Base-by-base conservation (phyloP, 371 early-diverging fungal species). In the Syncephalastrum monosporum region DNA sequence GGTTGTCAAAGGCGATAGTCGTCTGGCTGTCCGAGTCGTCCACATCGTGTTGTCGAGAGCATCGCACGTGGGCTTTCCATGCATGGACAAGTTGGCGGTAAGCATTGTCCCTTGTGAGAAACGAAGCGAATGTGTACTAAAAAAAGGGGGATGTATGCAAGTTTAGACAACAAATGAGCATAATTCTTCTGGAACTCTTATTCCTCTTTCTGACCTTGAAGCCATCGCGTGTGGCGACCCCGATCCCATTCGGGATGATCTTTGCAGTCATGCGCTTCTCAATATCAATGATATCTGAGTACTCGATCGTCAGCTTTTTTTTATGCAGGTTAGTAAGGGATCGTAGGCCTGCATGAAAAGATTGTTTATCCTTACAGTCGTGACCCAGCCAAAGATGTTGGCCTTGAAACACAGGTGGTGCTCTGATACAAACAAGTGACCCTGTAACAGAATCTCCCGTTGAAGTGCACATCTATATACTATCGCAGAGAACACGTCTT, bases 331-430 rank as follows among this genome's bases (percentile, higher is more conserved):
- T 23, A n/a, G 42, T 46, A 14, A 42, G 7, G 17, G 21, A 44
- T 0, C 84, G 77, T 33, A 95, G 85, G 4, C 16, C 48, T 27
- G 29, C 24, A 29, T 43, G 4, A 10, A 41, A 10, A 41, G 0
- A 38, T 15, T 41, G 6, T 16, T 15, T 17, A 10, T 15, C 1
- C 68, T 69, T 80, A 91, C 86, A 58, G 87, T 88, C 7, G 91
- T 95, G 25, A 96, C 88, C 87, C 93, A 96, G 19, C 97, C 95
- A 72, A 96, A 90, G 59, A 96, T 95, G 64, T 93, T 95, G 55
- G 95, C 89, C 64, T 96, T 86, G 63, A 97, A 97, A 72, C 94
- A 93, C 15, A 96, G 75, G 52, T 89, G 83, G 68, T 89, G 84
- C 52, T 91, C 89, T 19, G 94, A 92, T 56, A 96, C 64, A 68